phyloP scores from a whole-genome alignment of 345 rosid genomes.

The Gossypium arboreum region DNA sequence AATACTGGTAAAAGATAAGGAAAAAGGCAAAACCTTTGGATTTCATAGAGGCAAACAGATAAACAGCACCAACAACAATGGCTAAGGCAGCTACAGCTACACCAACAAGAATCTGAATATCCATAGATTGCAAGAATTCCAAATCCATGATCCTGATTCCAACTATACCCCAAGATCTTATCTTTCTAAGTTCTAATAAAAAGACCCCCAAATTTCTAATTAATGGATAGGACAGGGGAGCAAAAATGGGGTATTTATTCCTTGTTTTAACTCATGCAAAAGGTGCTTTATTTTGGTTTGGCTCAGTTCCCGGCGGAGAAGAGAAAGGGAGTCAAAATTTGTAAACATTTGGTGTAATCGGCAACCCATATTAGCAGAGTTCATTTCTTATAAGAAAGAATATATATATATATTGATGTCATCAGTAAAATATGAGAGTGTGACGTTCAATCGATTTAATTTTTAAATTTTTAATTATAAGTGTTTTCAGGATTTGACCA shows the following conservation, averaged over 20 bases:
- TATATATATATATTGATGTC: too few relatives aligned
- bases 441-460: too few relatives aligned
- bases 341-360: too few relatives aligned
- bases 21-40: conserved; percentile 49
- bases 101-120: conserved; percentile 67
- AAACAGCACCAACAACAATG: conserved; percentile 50
- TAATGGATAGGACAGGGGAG: background rate
- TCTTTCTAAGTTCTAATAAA: background rate
- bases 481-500: too few relatives aligned
- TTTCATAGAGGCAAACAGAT: conserved; percentile 53
- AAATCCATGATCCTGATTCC: conserved; percentile 42
- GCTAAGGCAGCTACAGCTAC: conserved; percentile 73
- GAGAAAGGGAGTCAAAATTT: background rate
- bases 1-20: background rate
- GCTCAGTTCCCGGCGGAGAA: background rate
- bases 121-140: conserved; percentile 56
- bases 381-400: too few relatives aligned
- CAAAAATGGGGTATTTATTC: background rate
- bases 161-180: background rate
- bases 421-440: too few relatives aligned
- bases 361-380: too few relatives aligned
- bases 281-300: background rate
- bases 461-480: too few relatives aligned
- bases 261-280: background rate
- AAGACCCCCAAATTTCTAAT: conserved; percentile 11